Conservation (phyloP, 2,329 filamentous ascomycete species). For the Cytospora paraplurivora region DNA sequence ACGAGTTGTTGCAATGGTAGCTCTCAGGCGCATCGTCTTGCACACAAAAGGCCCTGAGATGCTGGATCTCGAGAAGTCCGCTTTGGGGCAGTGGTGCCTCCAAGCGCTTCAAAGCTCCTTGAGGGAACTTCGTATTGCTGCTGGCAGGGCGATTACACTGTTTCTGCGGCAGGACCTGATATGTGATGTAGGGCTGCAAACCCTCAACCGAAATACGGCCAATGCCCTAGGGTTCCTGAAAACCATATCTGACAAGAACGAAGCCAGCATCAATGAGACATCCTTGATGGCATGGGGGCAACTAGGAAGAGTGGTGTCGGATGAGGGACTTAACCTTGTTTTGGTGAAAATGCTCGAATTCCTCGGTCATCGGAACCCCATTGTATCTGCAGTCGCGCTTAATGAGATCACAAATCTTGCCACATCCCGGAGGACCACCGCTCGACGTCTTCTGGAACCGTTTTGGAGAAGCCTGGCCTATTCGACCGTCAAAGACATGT, state of each 20-base stretch:
- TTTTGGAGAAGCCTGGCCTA: conserved; percentile 89
- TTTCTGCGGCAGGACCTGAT: conserved; percentile 19
- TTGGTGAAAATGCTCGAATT: conserved; percentile 84
- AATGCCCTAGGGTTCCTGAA: conserved; percentile 72
- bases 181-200: conserved; percentile 29
- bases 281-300: conserved; percentile 86
- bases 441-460: conserved; percentile 73
- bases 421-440: conserved; percentile 61
- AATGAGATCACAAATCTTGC: conserved; percentile 79
- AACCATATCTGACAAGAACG: conserved; percentile 69
- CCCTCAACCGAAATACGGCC: conserved; percentile 66
- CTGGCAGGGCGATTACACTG: conserved; percentile 55
- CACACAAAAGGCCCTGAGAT: conserved; percentile 64
- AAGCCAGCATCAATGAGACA: conserved; percentile 74
- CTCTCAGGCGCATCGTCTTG: conserved; percentile 67
- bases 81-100: conserved; percentile 77
- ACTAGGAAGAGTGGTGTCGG: conserved; percentile 73
- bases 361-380: conserved; percentile 77
- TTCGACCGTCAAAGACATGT: conserved; percentile 78
- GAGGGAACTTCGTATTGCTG: conserved; percentile 80
- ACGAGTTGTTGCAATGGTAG: conserved; percentile 71
- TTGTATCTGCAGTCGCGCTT: conserved; percentile 80
- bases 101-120: conserved; percentile 80
- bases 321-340: conserved; percentile 84
- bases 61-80: conserved; percentile 68